Evolutionary conservation across 805 yeast genomes (phyloP), one percentile per base, ranked within the genome.

Genomic region (Saturnispora sanitii): DNA sequence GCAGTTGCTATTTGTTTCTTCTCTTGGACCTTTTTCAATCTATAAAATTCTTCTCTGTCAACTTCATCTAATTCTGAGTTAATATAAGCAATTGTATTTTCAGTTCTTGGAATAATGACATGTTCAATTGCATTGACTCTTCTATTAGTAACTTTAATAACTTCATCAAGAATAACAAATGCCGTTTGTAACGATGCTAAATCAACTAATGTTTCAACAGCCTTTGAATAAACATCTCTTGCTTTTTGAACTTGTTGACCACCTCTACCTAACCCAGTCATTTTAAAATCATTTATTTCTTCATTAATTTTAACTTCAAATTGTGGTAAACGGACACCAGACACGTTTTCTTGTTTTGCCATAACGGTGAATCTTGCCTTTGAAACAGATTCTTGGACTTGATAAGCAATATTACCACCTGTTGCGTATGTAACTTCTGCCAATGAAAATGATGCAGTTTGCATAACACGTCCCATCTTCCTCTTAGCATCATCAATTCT

Each of bases 91-190:
- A 90, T 90, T 22, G 98, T 90, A 65, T 90, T 90, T 62, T 92
- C 96, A 2, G 97, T 92, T 65, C 97, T 77, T 51, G 98, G 98
- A 46, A 90, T 90, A 54, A 90, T 88, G 35, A 90, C 97, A 57
- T 90, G 97, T 67, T 90, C 98, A 63, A 90, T 90, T 47, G 98
- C 97, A 61, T 90, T 90, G 56, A 90, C 98, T 72, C 98, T 84
- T 68, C 98, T 77, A 65, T 90, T 90, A 41, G 98, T 90, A 45
- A 92, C 96, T 63, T 92, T 92, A 62, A 90, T 92, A 44, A 90
- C 98, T 62, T 90, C 98, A 65, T 92, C 98, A 55, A 90, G 73
- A 50, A 90, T 90, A 42, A 92, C 86, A 60, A 90, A 90, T 2
- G 97, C 97, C 5, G 97, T 90, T 61, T 90, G 98, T 55, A 92